These are phyloP conservation scores for Chlorella sorokiniana DNA, from an alignment of 139 green algal species.

Conservation along the genomic window DNA sequence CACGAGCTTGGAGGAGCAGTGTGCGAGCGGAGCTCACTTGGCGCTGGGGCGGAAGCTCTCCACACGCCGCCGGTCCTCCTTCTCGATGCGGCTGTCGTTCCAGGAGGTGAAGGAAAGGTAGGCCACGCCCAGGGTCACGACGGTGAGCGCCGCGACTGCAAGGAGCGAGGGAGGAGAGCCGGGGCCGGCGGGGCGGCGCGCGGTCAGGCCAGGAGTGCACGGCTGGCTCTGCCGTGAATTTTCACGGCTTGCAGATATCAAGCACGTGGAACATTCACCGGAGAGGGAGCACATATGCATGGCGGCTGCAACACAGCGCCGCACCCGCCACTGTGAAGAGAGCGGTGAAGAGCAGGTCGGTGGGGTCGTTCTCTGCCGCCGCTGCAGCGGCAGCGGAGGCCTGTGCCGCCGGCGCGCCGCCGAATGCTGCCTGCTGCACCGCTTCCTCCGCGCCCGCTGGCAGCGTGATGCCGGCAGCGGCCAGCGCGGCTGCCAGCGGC, in stretches of 20 bases:
- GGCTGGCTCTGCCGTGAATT: too few species aligned
- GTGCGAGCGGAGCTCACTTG: neutral
- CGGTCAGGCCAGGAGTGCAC: neutral
- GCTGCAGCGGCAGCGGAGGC: neutral
- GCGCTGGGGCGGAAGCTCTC: neutral
- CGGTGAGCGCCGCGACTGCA: conserved; percentile 36
- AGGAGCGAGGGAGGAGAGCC: neutral
- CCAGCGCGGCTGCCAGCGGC: neutral
- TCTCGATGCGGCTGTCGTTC: conserved; percentile 41
- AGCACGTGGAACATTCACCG: too few species aligned
- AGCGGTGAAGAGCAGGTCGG: conserved; percentile 36
- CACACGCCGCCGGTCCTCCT: conserved; percentile 25
- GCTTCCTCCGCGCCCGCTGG: neutral
- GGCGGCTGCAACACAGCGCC: neutral
- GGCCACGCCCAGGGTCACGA: conserved; percentile 48
- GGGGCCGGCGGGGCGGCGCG: neutral
- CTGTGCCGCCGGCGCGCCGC: neutral
- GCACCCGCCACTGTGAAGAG: conserved; percentile 38
- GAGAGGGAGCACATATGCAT: too few species aligned
- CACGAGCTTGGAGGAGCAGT: neutral
- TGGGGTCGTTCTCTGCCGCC: neutral
- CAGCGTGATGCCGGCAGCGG: neutral
- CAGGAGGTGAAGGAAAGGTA: conserved; percentile 47
- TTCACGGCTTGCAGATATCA: too few species aligned
- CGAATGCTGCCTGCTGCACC: neutral